Percentiles rank a stretch among this genome's conserved stretches.
phyloP scores from a whole-genome alignment of 2,329 filamentous ascomycete genomes.

The Botrytis porri region DNA sequence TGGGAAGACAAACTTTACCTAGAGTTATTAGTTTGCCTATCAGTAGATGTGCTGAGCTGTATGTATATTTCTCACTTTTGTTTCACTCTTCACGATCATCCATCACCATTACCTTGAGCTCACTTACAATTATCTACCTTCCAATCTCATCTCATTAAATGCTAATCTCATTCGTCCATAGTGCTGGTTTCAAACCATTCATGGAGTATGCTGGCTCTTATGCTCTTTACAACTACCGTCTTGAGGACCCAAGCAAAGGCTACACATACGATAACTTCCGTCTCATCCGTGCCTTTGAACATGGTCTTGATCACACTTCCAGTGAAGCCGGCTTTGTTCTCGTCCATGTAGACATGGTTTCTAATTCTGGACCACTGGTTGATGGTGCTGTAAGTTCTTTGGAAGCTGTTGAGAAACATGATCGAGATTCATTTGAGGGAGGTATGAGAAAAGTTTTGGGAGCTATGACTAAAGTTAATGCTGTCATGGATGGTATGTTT shows the following conservation, averaged over 20 bases:
- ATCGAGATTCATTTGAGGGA: constrained; percentile 60
- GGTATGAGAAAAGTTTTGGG: constrained; percentile 60
- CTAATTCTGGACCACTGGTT: constrained; percentile 75
- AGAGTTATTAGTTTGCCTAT: constrained; percentile 75
- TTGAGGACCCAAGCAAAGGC: constrained; percentile 53
- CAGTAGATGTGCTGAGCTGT: constrained; percentile 81
- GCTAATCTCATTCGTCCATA: constrained; percentile 33
- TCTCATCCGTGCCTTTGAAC: constrained; percentile 86
- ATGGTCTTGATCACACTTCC: constrained; percentile 78
- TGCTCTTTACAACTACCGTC: constrained; percentile 66
- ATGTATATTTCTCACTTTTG: constrained; percentile 44
- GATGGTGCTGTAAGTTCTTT: constrained; percentile 68
- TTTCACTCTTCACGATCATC: neutral
- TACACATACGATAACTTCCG: constrained; percentile 68
- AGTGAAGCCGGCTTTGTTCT: constrained; percentile 96
- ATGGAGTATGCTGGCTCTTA: constrained; percentile 79
- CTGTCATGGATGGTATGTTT: constrained; percentile 68
- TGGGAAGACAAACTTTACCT: constrained; percentile 72
- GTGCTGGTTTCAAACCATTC: constrained; percentile 78
- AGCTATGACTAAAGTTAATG: constrained; percentile 68
- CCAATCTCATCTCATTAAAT: neutral
- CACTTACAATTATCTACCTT: constrained; percentile 7
- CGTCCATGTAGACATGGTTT: constrained; percentile 94
- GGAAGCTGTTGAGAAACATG: constrained; percentile 48
- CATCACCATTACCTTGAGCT: neutral